Conservation (phyloP, 75 land plant species). For the Picea glauca region DNA sequence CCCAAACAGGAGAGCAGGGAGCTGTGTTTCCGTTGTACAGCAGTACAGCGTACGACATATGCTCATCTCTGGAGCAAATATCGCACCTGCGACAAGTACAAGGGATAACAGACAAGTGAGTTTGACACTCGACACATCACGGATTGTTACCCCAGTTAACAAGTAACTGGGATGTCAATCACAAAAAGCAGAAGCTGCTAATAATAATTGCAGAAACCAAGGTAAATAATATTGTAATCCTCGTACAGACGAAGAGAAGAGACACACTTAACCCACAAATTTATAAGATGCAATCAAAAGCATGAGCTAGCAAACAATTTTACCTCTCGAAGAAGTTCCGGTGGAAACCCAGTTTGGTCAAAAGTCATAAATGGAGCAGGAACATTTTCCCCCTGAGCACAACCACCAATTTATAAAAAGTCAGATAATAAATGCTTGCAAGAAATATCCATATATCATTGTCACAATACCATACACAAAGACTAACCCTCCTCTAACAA, state of each 20-base stretch:
- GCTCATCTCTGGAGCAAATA: constrained; percentile 99
- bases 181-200: background rate
- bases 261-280: background rate
- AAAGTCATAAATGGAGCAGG: constrained; percentile 82
- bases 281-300: background rate
- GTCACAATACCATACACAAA: no score
- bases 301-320: background rate
- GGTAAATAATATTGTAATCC: background rate
- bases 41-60: constrained; percentile 97
- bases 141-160: background rate
- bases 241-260: background rate
- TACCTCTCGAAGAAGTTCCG: constrained; percentile 94
- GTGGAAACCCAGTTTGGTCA: constrained; percentile 82
- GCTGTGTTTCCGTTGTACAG: constrained; percentile 44
- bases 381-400: constrained; percentile 67
- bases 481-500: no score
- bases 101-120: constrained; percentile 17
- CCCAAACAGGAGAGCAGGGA: constrained; percentile 50
- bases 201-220: constrained; percentile 9
- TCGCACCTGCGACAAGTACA: constrained; percentile 95
- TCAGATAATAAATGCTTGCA: background rate
- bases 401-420: background rate
- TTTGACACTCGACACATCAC: constrained; percentile 2
- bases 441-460: no score
- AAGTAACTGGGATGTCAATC: constrained; percentile 4